Evolutionary conservation across 2,329 filamentous ascomycete genomes (phyloP), one percentile per base, ranked within the genome.

Genomic region (Aspergillus phoenicis): DNA sequence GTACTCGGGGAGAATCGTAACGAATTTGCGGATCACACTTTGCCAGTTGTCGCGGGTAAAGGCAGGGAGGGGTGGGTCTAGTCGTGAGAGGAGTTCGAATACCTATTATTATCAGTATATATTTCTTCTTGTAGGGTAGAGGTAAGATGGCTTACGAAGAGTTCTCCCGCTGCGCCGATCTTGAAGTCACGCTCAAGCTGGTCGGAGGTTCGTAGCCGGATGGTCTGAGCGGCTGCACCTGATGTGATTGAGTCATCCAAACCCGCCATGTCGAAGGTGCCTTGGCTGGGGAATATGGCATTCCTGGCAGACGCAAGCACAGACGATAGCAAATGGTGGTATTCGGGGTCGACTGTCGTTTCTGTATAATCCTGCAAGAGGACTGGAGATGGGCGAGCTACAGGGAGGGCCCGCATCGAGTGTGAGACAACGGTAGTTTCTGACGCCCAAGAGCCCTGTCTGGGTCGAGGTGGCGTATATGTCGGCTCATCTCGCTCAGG

Each of bases 21-120:
- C 75, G 58, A 78, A 74, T 22, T 71, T 70, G 8, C 82, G 73
- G n/a, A 85, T 81, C 0, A 66, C 82, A 61, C 82, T 84, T 59
- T 74, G 69, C 83, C 83, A 85, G 38, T 83, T 83, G 0, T 66
- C 60, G 2, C 64, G 57, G 1, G 58, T 63, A 51, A 84, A 84
- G 2, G n/a, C 41, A 8, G 56, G 59, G 17, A 62, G 48, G 6
- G n/a, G n/a, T 13, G 60, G 54, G 13, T 30, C 26, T 20, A 59
- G 20, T 2, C 36, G 22, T 8, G 59, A 61, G 15, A 64, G 43
- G 3, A 62, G 13, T 33, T 64, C 59, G 30, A 64, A 64, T 8
- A 62, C 59, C 62, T 64, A 33, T 11, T 33, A 30, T 2, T 20
- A 47, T 58, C 36, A 52, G 11, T 41, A 26, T 24, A 24, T 17